Percentiles rank a stretch among this genome's conserved stretches.
These are phyloP conservation scores for Ophiostoma australiae DNA, from an alignment of 2,329 filamentous ascomycete genomes.

Conservation along the genomic window DNA sequence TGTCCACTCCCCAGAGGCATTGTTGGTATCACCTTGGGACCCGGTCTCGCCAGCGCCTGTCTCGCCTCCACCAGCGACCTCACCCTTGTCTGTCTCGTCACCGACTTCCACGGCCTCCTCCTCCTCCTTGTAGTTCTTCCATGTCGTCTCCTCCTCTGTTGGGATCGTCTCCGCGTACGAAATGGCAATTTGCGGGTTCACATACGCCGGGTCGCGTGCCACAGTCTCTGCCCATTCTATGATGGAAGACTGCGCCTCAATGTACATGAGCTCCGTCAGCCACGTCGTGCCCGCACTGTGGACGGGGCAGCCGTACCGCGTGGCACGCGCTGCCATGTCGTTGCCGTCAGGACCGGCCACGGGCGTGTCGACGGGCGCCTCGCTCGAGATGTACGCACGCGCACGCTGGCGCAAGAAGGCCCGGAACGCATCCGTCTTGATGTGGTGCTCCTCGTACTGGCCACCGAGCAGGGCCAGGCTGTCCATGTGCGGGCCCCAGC, in stretches of 20 bases:
- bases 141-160: constrained; percentile 11
- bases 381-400: constrained; percentile 56
- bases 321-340: constrained; percentile 37
- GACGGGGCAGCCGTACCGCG: constrained; percentile 57
- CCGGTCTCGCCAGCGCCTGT: not conserved
- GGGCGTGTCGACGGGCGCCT: constrained; percentile 47
- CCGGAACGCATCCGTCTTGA: constrained; percentile 44
- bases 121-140: constrained; percentile 17
- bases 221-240: constrained; percentile 32
- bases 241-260: constrained; percentile 35
- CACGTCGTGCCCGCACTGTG: constrained; percentile 62
- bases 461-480: constrained; percentile 50
- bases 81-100: constrained; percentile 1
- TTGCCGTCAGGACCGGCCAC: constrained; percentile 52
- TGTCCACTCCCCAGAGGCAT: not conserved
- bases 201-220: constrained; percentile 29
- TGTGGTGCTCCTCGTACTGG: constrained; percentile 37
- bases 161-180: constrained; percentile 25
- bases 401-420: constrained; percentile 53
- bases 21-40: not conserved
- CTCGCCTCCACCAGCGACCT: not conserved
- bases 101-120: not conserved
- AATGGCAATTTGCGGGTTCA: constrained; percentile 29
- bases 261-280: constrained; percentile 59
- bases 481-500: constrained; percentile 42